Evolutionary conservation across 2,329 filamentous ascomycete genomes (phyloP), one percentile per base, ranked within the genome.

Genomic region (Colletotrichum graminicola): DNA sequence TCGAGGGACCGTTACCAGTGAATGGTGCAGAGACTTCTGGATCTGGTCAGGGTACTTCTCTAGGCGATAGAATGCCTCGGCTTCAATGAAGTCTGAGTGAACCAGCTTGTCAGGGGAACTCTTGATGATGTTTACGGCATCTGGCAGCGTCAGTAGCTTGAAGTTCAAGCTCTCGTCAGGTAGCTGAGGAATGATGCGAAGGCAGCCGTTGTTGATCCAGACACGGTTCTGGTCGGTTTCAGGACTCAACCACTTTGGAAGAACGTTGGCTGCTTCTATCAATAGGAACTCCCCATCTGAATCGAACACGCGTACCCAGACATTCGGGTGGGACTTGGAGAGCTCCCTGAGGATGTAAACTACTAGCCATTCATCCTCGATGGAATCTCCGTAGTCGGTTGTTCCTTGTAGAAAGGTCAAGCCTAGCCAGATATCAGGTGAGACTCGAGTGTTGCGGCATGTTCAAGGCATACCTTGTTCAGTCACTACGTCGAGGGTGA

Each of bases 301-400:
- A 79, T 99, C 96, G 71, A 89, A 91, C 5, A 97, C 87, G 60
- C 93, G 91, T 57, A 94, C 88, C 95, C 95, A 99, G 10, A 94
- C 85, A 71, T 92, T 86, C 5, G 89, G 84, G 76, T 93, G 93
- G 47, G 88, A 86, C 75, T 87, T 92, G 75, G 92, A 95, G 75
- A 98, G 83, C 81, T 97, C 92, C 55, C 93, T 90, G 39, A 99
- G 85, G 6, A 98, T 84, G 82, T 95, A 97, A 26, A 98, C 95
- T 71, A 98, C 91, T 7, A 98, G 88, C 97, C 96, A 99, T 83
- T 99, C 97, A 76, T 99, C 96, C 77, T 97, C 95, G 5, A 98
- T 91, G 0, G 94, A 96, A 81, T 99, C 97, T 11, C 95, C 95
- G 77, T 94, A 98, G 79, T 95, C 93, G 0, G 94, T 96, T 62